These are phyloP conservation scores for Pneumocystis carinii DNA, from an alignment of 1,139 yeast genomes.

Conservation along the genomic window DNA sequence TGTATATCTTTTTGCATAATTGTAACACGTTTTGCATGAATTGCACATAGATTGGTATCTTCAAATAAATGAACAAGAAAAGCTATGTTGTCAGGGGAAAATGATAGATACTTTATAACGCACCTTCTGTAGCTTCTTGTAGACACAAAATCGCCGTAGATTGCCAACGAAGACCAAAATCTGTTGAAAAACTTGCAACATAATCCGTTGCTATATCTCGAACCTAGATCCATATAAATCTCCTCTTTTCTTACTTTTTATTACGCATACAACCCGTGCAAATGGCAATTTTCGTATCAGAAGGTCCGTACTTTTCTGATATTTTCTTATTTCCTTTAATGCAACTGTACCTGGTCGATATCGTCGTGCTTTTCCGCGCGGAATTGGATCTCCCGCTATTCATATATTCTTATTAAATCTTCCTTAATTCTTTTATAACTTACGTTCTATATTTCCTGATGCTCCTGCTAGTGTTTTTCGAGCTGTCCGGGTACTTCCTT, in stretches of 20 bases:
- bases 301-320: slow-evolving; percentile 64
- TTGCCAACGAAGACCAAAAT: slow-evolving; percentile 66
- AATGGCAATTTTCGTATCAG: slow-evolving; percentile 77
- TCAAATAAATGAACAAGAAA: slow-evolving; percentile 72
- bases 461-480: not conserved
- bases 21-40: slow-evolving; percentile 87
- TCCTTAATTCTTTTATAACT: too few relatives aligned
- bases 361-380: slow-evolving; percentile 29
- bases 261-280: slow-evolving; percentile 40
- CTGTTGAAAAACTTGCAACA: slow-evolving; percentile 23
- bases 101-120: slow-evolving; percentile 2
- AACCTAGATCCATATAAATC: slow-evolving; percentile 21
- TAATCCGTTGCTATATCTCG: slow-evolving; percentile 68
- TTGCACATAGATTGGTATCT: slow-evolving; percentile 79
- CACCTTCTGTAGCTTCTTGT: slow-evolving; percentile 70
- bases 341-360: slow-evolving; percentile 65
- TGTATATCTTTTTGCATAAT: slow-evolving; percentile 90
- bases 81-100: slow-evolving; percentile 27
- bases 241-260: slow-evolving; percentile 17
- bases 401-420: not conserved
- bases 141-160: slow-evolving; percentile 73
- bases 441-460: not conserved
- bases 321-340: slow-evolving; percentile 59
- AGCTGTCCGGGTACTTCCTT: not conserved
- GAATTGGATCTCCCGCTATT: slow-evolving; percentile 2